Evolutionary conservation across 305 asterid genomes (phyloP), one percentile per base, ranked within the genome.

Genomic region (Fraxinus angustifolia): DNA sequence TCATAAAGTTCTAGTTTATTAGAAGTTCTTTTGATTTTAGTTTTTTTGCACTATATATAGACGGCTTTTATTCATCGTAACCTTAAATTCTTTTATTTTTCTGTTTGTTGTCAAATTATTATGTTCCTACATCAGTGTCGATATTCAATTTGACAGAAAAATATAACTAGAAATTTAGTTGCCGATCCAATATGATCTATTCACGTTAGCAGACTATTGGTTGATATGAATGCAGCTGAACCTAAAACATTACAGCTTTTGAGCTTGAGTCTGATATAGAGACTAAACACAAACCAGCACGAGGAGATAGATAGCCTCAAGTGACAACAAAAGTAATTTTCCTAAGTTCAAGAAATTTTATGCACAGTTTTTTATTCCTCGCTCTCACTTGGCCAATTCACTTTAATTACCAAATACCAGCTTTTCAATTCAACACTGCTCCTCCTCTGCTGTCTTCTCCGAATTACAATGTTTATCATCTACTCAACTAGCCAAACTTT

Each of bases 201-300:
- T 30, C 73, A 30, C n/a, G 23, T 53, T 77, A 67, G 73, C 19
- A 67, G 10, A 67, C 73, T 28, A 67, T 67, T 0, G 75, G 40
- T 33, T 70, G 45, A 31, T 16, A 14, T 70, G 12, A 70, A 70
- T 5, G 12, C 40, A 33, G 75, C 23, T 33, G 42, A 70, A 19
- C 75, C 42, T 30, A 70, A 30, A 70, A 33, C 75, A 31, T 70
- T 70, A 70, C 23, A 33, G 45, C 75, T 30, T 8, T 31, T 33
- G 75, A 70, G 75, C 26, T 30, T 30, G 75, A 70, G 42, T 16
- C 75, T 70, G 75, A n/a, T 70, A 70, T 68, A 68, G 38, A 68
- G 34, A 30, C 75, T 31, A 3, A 70, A 36, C 4, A 70, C 40
- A 70, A 70, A 33, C 42, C 23, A 33, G 75, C 75, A 70, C 75